phyloP scores from a whole-genome alignment of 1,139 yeast genomes.

The Suzukiozyma palmioleophila region DNA sequence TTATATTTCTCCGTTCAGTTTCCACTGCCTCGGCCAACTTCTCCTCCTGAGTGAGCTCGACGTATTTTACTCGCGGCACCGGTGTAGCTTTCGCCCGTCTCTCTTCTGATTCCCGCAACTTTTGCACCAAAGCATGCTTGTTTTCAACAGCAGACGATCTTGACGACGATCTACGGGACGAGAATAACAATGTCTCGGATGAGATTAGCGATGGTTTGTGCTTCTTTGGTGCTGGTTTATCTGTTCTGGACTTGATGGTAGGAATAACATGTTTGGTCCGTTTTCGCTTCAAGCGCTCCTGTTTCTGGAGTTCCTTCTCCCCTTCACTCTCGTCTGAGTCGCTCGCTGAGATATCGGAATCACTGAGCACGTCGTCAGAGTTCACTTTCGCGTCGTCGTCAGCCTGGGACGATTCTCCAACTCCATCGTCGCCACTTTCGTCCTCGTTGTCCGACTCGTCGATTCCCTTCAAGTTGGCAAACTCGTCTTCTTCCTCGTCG shows the following conservation, averaged over 20 bases:
- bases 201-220: conserved; percentile 19
- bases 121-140: conserved; percentile 72
- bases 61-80: conserved; percentile 37
- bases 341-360: conserved; percentile 47
- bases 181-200: conserved; percentile 46
- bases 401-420: conserved; percentile 14
- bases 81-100: conserved; percentile 52
- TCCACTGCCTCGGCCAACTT: conserved; percentile 78
- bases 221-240: conserved; percentile 17
- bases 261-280: conserved; percentile 38
- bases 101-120: conserved; percentile 66
- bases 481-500: conserved; percentile 37
- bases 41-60: conserved; percentile 79
- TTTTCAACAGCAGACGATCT: conserved; percentile 76
- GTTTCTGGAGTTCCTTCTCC: conserved; percentile 56
- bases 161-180: conserved; percentile 67
- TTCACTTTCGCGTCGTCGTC: conserved; percentile 17
- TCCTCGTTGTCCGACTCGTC: conserved; percentile 22
- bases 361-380: conserved; percentile 48
- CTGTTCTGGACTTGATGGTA: conserved; percentile 38
- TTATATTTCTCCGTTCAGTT: conserved; percentile 73
- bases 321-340: conserved; percentile 63
- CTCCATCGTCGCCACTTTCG: conserved; percentile 10
- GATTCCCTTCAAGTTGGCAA: conserved; percentile 20
- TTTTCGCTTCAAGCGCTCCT: conserved; percentile 43